A percentile compares a stretch with the other conserved stretches of the same genome.
These are phyloP conservation scores for Telopea speciosissima DNA, from an alignment of 177 flowering plant genomes.

Conservation along the genomic window DNA sequence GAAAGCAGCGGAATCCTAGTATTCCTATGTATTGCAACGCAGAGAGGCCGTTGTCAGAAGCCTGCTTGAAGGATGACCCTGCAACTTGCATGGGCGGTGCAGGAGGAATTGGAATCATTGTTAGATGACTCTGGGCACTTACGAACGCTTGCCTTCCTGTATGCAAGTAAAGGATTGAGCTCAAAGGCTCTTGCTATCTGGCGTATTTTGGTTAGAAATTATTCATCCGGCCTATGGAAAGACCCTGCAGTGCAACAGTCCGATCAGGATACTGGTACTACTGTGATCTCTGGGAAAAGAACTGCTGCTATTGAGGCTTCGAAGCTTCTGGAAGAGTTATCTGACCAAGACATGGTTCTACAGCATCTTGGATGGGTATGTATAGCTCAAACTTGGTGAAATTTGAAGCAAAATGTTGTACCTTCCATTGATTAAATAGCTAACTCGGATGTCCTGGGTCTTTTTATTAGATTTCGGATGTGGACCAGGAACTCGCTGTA, in stretches of 20 bases:
- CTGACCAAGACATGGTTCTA: conserved; percentile 71
- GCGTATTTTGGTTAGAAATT: conserved; percentile 80
- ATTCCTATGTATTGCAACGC: conserved; percentile 49
- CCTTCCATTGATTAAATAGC: conserved; percentile 2
- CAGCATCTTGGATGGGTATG: conserved; percentile 98
- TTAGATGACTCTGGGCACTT: conserved; percentile 90
- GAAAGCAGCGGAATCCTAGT: conserved; percentile 42
- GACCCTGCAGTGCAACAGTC: conserved; percentile 30
- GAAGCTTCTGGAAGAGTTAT: conserved; percentile 81
- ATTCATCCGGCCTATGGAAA: conserved; percentile 59
- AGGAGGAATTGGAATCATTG: conserved; percentile 95
- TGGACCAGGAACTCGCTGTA: conserved; percentile 67
- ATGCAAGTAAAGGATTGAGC: conserved; percentile 81
- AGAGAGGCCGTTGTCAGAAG: conserved; percentile 44
- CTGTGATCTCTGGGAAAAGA: conserved; percentile 41
- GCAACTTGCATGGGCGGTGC: conserved; percentile 73
- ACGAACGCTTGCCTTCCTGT: conserved; percentile 87
- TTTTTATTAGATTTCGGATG: conserved; percentile 68
- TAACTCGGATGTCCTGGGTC: conserved; percentile 12
- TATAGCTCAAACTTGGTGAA: not conserved
- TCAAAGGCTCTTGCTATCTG: conserved; percentile 90
- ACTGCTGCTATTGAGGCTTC: conserved; percentile 84
- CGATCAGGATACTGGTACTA: conserved; percentile 18
- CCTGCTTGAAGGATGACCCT: conserved; percentile 71
- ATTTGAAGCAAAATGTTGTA: conserved; percentile 4